Percentiles rank a stretch among this genome's conserved stretches.
These are phyloP conservation scores for Cercospora zeina DNA, from an alignment of 2,329 filamentous ascomycete genomes.

Conservation along the genomic window DNA sequence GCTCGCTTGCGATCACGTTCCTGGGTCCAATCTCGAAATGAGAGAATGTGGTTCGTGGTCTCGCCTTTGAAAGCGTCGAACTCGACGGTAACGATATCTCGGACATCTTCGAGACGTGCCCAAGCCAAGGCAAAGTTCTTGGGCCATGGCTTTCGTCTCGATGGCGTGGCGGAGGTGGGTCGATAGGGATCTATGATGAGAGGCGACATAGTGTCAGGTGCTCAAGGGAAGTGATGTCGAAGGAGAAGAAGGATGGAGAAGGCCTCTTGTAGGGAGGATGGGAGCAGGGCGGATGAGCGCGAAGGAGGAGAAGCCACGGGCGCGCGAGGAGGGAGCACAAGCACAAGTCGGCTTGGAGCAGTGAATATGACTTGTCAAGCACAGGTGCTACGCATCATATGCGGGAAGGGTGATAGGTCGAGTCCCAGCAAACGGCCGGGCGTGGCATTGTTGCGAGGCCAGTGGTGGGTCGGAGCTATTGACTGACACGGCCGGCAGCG, in stretches of 20 bases:
- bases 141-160: conserved; percentile 25
- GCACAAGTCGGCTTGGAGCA: conserved; percentile 17
- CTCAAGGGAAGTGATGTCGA: background rate
- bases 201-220: background rate
- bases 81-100: conserved; percentile 45
- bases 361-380: conserved; percentile 18
- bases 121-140: conserved; percentile 28
- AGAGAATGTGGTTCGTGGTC: conserved; percentile 39
- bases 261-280: background rate
- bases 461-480: conserved; percentile 23
- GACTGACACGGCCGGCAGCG: conserved; percentile 2
- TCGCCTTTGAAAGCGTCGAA: conserved; percentile 44
- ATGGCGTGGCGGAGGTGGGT: conserved; percentile 24
- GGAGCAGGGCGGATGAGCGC: conserved; percentile 17
- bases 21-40: conserved; percentile 37
- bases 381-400: conserved; percentile 25
- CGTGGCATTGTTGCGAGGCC: conserved; percentile 18
- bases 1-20: conserved; percentile 35
- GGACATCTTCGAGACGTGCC: conserved; percentile 34
- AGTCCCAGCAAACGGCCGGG: conserved; percentile 13
- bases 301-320: conserved; percentile 5
- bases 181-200: background rate
- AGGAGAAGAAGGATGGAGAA: conserved; percentile 12
- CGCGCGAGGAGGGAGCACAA: conserved; percentile 7
- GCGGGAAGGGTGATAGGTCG: conserved; percentile 19